phyloP scores from a whole-genome alignment of 1,139 yeast genomes.

The Candida sanyaensis region DNA sequence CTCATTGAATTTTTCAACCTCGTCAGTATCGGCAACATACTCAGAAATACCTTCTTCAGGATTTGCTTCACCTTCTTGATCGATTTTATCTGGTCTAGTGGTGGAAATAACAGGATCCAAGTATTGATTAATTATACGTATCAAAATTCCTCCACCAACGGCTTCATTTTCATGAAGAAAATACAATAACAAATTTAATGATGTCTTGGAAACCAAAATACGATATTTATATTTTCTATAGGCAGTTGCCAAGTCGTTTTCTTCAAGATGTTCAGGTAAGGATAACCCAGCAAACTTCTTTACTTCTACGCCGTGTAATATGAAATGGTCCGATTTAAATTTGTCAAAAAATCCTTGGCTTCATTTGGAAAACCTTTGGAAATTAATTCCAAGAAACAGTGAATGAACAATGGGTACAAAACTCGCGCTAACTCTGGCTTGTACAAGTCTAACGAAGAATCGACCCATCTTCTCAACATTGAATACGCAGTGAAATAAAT shows the following conservation, averaged over 20 bases:
- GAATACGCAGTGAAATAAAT: conserved; percentile 77
- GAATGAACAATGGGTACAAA: conserved; percentile 87
- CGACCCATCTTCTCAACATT: conserved; percentile 85
- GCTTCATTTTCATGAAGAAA: conserved; percentile 92
- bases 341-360: conserved; percentile 78
- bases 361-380: conserved; percentile 57
- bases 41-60: conserved; percentile 70
- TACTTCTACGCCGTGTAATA: conserved; percentile 79
- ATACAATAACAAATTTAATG: conserved; percentile 79
- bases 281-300: conserved; percentile 72
- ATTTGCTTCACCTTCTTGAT: conserved; percentile 48
- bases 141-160: conserved; percentile 86
- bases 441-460: conserved; percentile 86
- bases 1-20: conserved; percentile 61
- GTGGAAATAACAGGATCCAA: conserved; percentile 67
- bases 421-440: conserved; percentile 84
- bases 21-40: conserved; percentile 48
- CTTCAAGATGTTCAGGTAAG: conserved; percentile 77
- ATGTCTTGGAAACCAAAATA: conserved; percentile 77
- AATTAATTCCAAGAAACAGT: conserved; percentile 79
- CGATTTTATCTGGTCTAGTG: conserved; percentile 47
- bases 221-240: conserved; percentile 75
- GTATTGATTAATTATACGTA: conserved; percentile 84
- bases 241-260: conserved; percentile 77
- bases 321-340: conserved; percentile 70